Base-by-base conservation (phyloP, 331 rosid species). In the Saraca asoca region DNA sequence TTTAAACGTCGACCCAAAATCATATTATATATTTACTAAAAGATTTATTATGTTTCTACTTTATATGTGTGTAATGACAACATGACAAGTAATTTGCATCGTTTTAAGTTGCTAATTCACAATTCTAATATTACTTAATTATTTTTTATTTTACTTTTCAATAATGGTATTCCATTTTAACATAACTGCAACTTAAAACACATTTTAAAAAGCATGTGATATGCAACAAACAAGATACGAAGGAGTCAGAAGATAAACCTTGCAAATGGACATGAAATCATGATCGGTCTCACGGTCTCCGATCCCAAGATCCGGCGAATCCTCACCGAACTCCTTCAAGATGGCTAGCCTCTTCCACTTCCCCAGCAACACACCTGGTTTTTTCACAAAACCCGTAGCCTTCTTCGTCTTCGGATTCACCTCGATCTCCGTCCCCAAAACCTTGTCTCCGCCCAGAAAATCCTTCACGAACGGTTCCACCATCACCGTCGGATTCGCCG, bases 381-480 rank as follows among this genome's bases (percentile, higher is more conserved):
- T 90, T 90, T 93, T 90, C 33, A 93, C 96, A 44, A 87, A 93
- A 0, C 97, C 98, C 7, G 98, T 93, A 0, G 98, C 98, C 72
- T 80, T 93, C 84, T 90, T 93, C 33, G 98, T 93, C 87, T 84
- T 93, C 0, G 97, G 97, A 29, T 93, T 77, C 72, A 93, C 97
- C 76, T 87, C 98, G 74, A 93, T 90, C 68, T 93, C 97, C 12
- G 98, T 93, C 10, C 97, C 98, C 0, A 90, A 20, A 16, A 93
- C 96, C 78, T 82, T 90, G 43, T 90, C 94, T 0, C 98, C 98
- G 12, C 98, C 97, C 0, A 93, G 86, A 62, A 76, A 90, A 2
- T 93, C 98, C 82, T 49, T 93, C 77, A 93, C 97, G 71, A 93
- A 90, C 49, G 91, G 90, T 54, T 93, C 98, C 78, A 93, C 98